Percentiles rank a stretch among this genome's conserved stretches.
phyloP scores from a whole-genome alignment of 2,329 filamentous ascomycete genomes.

The Penicillium polonicum region DNA sequence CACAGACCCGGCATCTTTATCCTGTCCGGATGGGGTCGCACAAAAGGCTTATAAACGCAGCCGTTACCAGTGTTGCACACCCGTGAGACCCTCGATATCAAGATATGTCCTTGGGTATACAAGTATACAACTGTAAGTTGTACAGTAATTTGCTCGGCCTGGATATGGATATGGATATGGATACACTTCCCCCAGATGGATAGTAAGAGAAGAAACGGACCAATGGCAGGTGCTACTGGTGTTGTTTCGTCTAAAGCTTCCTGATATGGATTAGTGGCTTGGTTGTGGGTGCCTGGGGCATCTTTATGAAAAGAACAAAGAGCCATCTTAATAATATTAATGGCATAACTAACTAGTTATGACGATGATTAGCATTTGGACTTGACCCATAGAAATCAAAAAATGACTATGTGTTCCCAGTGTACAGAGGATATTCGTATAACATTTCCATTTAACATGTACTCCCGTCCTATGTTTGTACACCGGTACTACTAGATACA shows the following conservation, averaged over 20 bases:
- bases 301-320: background rate
- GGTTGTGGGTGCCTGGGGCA: background rate
- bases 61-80: conserved; percentile 4
- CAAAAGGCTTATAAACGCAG: conserved; percentile 6
- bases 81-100: background rate
- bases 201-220: too few species aligned
- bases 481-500: background rate
- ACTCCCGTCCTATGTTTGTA: too few species aligned
- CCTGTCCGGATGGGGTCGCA: background rate
- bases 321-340: background rate
- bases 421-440: background rate
- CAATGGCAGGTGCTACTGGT: background rate
- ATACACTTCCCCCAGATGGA: background rate
- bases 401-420: background rate
- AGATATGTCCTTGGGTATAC: background rate
- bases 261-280: background rate
- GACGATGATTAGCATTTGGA: background rate
- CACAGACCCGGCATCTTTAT: background rate
- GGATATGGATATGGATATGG: background rate
- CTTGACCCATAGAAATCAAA: background rate
- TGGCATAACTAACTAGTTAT: background rate
- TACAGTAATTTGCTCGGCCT: background rate
- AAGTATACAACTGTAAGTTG: background rate
- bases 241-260: conserved; percentile 3
- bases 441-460: background rate